Evolutionary conservation across 2,329 filamentous ascomycete genomes (phyloP).

Genomic region (Thermothelomyces thermophilus): DNA sequence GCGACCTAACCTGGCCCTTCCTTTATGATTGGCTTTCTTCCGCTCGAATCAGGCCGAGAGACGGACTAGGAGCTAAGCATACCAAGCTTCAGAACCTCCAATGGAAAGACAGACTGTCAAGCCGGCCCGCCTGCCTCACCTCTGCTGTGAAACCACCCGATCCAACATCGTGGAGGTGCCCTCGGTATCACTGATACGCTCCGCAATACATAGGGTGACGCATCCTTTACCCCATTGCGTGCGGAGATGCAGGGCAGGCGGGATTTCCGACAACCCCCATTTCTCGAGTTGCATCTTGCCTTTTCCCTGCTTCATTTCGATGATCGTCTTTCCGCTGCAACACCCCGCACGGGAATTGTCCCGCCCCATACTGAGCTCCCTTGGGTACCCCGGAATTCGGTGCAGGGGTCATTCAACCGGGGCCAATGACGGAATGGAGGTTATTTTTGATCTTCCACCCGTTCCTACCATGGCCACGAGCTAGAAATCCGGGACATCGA

Average conservation of each 20-base stretch:
- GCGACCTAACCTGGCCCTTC: not conserved
- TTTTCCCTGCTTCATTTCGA: not conserved
- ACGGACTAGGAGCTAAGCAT: not conserved
- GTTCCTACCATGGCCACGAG: not conserved
- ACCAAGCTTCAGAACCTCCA: slow-evolving; percentile 2
- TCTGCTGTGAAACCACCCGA: too few species aligned
- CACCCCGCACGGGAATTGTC: slow-evolving; percentile 6
- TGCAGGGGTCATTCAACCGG: slow-evolving; percentile 13
- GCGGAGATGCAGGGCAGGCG: not conserved
- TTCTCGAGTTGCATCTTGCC: slow-evolving; percentile 6
- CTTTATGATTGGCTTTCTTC: not conserved
- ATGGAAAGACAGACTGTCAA: not conserved
- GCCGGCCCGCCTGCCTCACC: slow-evolving; percentile 4
- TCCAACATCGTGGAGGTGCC: too few species aligned
- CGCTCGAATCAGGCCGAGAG: not conserved
- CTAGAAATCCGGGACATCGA: not conserved
- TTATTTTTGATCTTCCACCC: not conserved
- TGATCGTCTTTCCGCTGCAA: slow-evolving; percentile 4
- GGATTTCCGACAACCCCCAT: not conserved
- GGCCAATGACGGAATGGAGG: slow-evolving; percentile 10
- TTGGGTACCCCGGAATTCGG: not conserved
- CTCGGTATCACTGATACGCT: too few species aligned
- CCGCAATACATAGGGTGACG: too few species aligned
- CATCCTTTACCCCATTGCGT: not conserved
- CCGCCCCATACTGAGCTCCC: not conserved